phyloP scores from a whole-genome alignment of 2,329 filamentous ascomycete species.

The Trichoderma oligosporum region DNA sequence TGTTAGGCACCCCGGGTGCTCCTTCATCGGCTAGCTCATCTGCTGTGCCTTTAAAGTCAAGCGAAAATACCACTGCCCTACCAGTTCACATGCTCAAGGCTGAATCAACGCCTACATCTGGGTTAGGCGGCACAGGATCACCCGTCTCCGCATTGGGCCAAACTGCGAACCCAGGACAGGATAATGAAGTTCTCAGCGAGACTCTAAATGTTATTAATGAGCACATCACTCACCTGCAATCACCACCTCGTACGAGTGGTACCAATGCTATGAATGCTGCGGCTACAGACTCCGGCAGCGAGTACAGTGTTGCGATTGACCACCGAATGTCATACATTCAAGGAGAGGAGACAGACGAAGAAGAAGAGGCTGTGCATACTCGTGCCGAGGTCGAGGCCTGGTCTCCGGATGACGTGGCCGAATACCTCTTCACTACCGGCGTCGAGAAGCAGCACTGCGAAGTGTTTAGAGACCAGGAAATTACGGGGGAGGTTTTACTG shows the following conservation, averaged over 20 bases:
- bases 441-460: slow-evolving; percentile 89
- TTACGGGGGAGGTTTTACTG: slow-evolving; percentile 85
- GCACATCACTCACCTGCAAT: slow-evolving; percentile 83
- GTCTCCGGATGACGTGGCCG: slow-evolving; percentile 78
- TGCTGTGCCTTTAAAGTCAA: slow-evolving; percentile 34
- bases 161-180: slow-evolving; percentile 45
- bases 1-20: slow-evolving; percentile 23
- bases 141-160: slow-evolving; percentile 31
- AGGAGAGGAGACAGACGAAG: slow-evolving; percentile 92
- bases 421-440: slow-evolving; percentile 79
- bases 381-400: slow-evolving; percentile 72
- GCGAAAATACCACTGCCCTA: slow-evolving; percentile 36
- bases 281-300: slow-evolving; percentile 76
- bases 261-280: slow-evolving; percentile 50
- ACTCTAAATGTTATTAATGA: slow-evolving; percentile 95
- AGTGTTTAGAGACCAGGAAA: slow-evolving; percentile 93
- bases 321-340: slow-evolving; percentile 86
- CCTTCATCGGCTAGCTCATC: slow-evolving; percentile 23
- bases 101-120: slow-evolving; percentile 28
- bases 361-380: slow-evolving; percentile 71
- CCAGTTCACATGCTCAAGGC: slow-evolving; percentile 43
- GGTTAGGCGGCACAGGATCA: slow-evolving; percentile 29
- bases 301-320: slow-evolving; percentile 77
- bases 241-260: slow-evolving; percentile 50
- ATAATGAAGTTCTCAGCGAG: slow-evolving; percentile 84